Evolutionary conservation across 2,329 filamentous ascomycete species (phyloP).

Genomic region (Ceratocystis destructans): DNA sequence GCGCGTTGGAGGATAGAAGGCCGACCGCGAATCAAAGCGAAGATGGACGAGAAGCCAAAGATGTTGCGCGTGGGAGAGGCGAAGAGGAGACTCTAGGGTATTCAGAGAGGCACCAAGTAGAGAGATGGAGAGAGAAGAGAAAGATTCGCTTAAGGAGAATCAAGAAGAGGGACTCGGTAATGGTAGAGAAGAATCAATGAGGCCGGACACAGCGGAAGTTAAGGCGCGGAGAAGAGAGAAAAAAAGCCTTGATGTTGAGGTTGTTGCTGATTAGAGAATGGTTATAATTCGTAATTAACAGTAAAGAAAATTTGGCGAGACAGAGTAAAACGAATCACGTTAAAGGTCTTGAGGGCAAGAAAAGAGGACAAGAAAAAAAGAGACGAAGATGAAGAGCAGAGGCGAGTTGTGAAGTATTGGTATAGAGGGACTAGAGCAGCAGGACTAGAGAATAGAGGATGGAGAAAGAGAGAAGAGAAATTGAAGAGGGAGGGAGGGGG

Average conservation of each 20-base stretch:
- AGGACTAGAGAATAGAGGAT: neutral
- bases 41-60: neutral
- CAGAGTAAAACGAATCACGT: neutral
- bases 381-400: neutral
- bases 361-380: neutral
- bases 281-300: neutral
- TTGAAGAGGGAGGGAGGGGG: neutral
- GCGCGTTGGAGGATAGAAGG: neutral
- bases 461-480: conserved; percentile 1
- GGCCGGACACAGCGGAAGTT: neutral
- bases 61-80: neutral
- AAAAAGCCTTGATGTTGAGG: neutral
- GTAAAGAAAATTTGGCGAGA: neutral
- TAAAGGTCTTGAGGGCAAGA: neutral
- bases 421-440: neutral
- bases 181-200: neutral
- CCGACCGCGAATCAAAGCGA: neutral
- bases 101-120: neutral
- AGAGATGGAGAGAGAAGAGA: neutral
- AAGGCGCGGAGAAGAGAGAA: neutral
- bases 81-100: neutral
- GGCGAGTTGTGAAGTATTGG: neutral
- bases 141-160: neutral
- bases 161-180: neutral
- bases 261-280: neutral